These are phyloP conservation scores for Coemansia umbellata DNA, from an alignment of 192 early-diverging fungal genomes.

Conservation along the genomic window DNA sequence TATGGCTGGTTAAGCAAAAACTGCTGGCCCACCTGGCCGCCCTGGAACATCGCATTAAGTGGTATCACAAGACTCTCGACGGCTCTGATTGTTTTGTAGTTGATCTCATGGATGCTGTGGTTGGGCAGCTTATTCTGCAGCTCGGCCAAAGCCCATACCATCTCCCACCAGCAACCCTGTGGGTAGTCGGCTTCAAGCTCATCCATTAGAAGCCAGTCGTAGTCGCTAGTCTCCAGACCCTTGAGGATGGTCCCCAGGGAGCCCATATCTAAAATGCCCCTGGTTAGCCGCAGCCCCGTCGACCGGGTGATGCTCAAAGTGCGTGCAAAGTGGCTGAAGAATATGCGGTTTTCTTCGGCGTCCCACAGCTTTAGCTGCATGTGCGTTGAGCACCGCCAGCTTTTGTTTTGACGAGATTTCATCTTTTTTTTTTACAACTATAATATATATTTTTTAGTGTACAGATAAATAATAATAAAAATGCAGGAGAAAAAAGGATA, in stretches of 20 bases:
- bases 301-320: conserved; percentile 17
- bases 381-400: conserved; percentile 23
- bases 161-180: conserved; percentile 33
- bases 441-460: too few relatives aligned
- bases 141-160: conserved; percentile 34
- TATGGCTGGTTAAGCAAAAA: conserved; percentile 11
- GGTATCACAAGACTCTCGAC: conserved; percentile 36
- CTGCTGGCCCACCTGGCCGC: conserved; percentile 4
- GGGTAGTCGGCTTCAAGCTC: conserved; percentile 36
- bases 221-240: conserved; percentile 18
- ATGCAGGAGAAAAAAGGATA: too few relatives aligned
- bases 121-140: conserved; percentile 24
- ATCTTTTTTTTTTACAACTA: too few relatives aligned
- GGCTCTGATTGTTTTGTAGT: conserved; percentile 36
- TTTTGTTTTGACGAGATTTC: too few relatives aligned
- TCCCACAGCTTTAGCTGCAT: conserved; percentile 34
- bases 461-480: too few relatives aligned
- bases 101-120: conserved; percentile 37
- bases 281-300: conserved; percentile 20
- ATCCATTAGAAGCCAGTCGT: conserved; percentile 20
- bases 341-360: conserved; percentile 20
- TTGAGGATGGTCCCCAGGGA: conserved; percentile 20
- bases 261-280: conserved; percentile 30
- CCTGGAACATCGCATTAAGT: conserved; percentile 30
- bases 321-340: conserved; percentile 19